phyloP scores from a whole-genome alignment of 495 filamentous ascomycete genomes.

The Aspergillus heteromorphus region DNA sequence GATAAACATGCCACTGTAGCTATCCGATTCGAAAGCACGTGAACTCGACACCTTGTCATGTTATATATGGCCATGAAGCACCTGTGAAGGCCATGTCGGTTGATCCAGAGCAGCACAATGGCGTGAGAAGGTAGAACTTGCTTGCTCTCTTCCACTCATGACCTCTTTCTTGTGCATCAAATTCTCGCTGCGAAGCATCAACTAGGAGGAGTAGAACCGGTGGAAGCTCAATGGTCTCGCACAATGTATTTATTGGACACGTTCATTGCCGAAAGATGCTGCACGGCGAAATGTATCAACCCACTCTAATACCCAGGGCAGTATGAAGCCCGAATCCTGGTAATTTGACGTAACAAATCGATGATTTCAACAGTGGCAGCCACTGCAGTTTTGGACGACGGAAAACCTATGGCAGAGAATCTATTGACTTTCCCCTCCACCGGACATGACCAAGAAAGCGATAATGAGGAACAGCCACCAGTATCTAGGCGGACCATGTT shows the following conservation, averaged over 20 bases:
- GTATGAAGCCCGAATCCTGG: not conserved
- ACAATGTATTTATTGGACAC: not conserved
- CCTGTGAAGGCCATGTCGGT: too few relatives aligned
- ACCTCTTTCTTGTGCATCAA: too few relatives aligned
- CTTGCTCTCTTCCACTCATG: too few relatives aligned
- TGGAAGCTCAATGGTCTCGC: not conserved
- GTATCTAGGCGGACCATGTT: conserved; percentile 24
- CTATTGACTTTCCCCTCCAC: conserved; percentile 33
- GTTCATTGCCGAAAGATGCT: not conserved
- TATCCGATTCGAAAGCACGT: too few relatives aligned
- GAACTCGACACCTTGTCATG: too few relatives aligned
- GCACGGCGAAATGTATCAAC: not conserved
- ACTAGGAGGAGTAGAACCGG: not conserved
- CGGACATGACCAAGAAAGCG: conserved; percentile 38
- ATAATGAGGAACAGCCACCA: conserved; percentile 46
- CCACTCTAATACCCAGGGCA: not conserved
- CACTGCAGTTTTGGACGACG: not conserved
- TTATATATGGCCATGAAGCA: too few relatives aligned
- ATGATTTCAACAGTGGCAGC: not conserved
- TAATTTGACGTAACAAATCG: not conserved
- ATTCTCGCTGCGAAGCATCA: too few relatives aligned
- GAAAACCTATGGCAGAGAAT: not conserved
- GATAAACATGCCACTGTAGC: too few relatives aligned
- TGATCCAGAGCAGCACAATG: too few relatives aligned
- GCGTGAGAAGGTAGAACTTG: too few relatives aligned